Conservation (phyloP, 129 eudicot genomes). For the Flaveria trinervia region DNA sequence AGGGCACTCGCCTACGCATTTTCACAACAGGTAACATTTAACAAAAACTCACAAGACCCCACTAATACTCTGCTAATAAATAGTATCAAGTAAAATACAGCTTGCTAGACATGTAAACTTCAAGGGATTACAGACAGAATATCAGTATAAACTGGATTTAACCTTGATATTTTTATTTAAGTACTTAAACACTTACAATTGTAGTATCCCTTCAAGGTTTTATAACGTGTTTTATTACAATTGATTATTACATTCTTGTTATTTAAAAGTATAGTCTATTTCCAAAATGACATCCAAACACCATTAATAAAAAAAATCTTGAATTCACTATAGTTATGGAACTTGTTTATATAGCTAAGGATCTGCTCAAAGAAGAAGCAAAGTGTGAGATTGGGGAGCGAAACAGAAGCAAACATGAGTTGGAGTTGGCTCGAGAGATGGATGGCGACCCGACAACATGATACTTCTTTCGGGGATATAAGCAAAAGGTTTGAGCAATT, state of each 20-base stretch:
- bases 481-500: slow-evolving; percentile 48
- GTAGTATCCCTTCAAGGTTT: not conserved
- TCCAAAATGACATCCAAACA: not conserved
- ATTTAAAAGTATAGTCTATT: not conserved
- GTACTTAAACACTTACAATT: no score
- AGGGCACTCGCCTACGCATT: slow-evolving; percentile 95
- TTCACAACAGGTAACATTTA: slow-evolving; percentile 71
- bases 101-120: not conserved
- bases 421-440: slow-evolving; percentile 95
- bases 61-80: no score
- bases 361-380: slow-evolving; percentile 76
- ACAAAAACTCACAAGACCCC: not conserved
- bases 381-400: slow-evolving; percentile 38
- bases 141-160: no score
- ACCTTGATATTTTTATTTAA: no score
- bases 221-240: not conserved
- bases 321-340: not conserved
- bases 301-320: not conserved
- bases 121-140: no score
- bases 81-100: not conserved
- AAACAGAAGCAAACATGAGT: slow-evolving; percentile 59
- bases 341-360: slow-evolving; percentile 51
- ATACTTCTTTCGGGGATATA: slow-evolving; percentile 44
- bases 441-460: slow-evolving; percentile 90
- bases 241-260: not conserved